These are phyloP conservation scores for Malus asiatica DNA, from an alignment of 306 rosid genomes.

Conservation along the genomic window DNA sequence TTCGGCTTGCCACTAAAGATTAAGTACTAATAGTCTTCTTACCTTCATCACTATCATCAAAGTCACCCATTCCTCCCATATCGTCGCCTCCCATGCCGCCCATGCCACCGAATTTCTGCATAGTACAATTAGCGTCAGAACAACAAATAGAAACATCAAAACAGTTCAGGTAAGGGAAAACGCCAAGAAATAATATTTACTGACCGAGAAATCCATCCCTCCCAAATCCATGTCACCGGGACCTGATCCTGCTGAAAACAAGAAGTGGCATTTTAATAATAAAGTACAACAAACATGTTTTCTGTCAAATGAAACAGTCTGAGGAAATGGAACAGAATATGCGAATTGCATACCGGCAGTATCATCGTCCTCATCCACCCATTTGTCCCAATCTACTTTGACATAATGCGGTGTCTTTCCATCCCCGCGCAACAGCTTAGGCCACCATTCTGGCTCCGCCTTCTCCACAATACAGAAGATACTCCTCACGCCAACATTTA, in stretches of 20 bases:
- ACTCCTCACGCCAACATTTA: constrained; percentile 68
- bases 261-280: not conserved
- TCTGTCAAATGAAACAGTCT: not conserved
- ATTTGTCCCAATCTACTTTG: constrained; percentile 95
- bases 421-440: constrained; percentile 59
- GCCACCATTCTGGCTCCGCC: constrained; percentile 90
- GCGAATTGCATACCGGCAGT: constrained; percentile 24
- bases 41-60: constrained; percentile 16
- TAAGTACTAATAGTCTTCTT: not conserved
- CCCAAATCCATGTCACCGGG: constrained; percentile 62
- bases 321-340: not conserved
- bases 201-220: constrained; percentile 98
- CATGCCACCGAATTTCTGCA: constrained; percentile 77
- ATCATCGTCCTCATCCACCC: constrained; percentile 94
- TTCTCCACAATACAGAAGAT: constrained; percentile 70
- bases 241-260: constrained; percentile 19
- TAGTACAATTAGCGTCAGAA: not conserved
- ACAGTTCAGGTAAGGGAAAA: not conserved
- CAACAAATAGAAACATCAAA: not conserved
- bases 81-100: constrained; percentile 47
- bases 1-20: not conserved
- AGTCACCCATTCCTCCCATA: constrained; percentile 7
- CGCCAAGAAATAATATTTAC: constrained; percentile 8
- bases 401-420: constrained; percentile 80
- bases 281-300: not conserved